Evolutionary conservation across 140 eudicot species (phyloP).

Genomic region (Erigeron philadelphicus): DNA sequence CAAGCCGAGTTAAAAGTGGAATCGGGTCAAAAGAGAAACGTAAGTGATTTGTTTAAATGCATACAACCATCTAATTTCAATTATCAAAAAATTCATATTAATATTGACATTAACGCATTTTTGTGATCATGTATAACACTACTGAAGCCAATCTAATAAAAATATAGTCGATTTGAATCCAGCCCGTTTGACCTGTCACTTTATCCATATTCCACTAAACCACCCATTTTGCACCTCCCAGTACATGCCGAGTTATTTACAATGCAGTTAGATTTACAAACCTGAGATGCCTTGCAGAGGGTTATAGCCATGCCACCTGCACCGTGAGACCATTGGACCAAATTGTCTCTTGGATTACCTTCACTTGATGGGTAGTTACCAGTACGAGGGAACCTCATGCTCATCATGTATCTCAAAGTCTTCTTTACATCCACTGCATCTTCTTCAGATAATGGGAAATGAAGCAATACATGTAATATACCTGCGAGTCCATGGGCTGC

Average conservation of each 20-base stretch:
- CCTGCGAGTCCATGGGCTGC: slow-evolving; percentile 98
- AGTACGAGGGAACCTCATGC: slow-evolving; percentile 73
- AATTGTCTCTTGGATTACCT: slow-evolving; percentile 67
- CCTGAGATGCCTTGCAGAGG: slow-evolving; percentile 79
- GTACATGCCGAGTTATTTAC: not conserved
- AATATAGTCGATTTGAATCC: not conserved
- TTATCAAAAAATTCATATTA: not conserved
- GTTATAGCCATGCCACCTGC: slow-evolving; percentile 77
- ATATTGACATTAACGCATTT: too few species aligned
- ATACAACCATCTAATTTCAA: not conserved
- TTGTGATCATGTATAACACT: too few species aligned
- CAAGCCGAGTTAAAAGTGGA: not conserved
- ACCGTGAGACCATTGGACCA: slow-evolving; percentile 95
- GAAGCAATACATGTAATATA: slow-evolving; percentile 72
- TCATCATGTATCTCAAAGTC: slow-evolving; percentile 78
- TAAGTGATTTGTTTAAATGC: not conserved
- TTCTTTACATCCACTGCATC: slow-evolving; percentile 67
- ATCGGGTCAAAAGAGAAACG: not conserved
- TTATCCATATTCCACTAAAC: not conserved
- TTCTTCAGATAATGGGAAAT: slow-evolving; percentile 51
- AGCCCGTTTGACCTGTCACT: not conserved
- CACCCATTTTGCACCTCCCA: not conserved
- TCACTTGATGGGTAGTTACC: slow-evolving; percentile 80
- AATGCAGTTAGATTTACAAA: slow-evolving; percentile 22
- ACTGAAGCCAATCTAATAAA: not conserved